These are phyloP conservation scores for Pichia sp. DNA, from an alignment of 1,139 yeast genomes.

Conservation along the genomic window DNA sequence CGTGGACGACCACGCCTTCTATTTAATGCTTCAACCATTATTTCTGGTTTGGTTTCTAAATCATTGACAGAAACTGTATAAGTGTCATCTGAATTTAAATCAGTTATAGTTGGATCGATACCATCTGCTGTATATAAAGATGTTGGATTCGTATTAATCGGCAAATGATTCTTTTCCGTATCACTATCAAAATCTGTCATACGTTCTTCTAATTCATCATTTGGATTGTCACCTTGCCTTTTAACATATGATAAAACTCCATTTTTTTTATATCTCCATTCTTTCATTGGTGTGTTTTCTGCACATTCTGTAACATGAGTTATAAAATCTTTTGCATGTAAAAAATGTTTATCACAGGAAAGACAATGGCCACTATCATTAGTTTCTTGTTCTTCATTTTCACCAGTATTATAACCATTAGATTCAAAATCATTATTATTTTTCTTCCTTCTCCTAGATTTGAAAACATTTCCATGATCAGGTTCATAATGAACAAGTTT, in stretches of 20 bases:
- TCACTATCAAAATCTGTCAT: constrained; percentile 11
- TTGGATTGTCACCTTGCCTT: constrained; percentile 10
- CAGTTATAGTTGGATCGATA: neutral
- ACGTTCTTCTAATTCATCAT: constrained; percentile 8
- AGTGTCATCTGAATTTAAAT: neutral
- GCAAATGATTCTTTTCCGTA: neutral
- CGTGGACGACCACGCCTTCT: constrained; percentile 18
- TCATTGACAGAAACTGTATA: constrained; percentile 10
- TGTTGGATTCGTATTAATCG: no score
- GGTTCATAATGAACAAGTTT: constrained; percentile 59
- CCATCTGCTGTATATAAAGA: neutral
- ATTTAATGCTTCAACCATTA: constrained; percentile 15
- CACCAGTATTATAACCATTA: constrained; percentile 9
- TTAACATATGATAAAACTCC: constrained; percentile 25
- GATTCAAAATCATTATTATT: constrained; percentile 17
- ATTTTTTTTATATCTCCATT: constrained; percentile 28
- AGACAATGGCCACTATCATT: constrained; percentile 27
- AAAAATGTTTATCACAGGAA: constrained; percentile 34
- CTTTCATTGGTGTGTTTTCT: constrained; percentile 27
- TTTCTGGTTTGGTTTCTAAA: constrained; percentile 11
- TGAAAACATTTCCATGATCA: constrained; percentile 25
- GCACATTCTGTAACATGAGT: constrained; percentile 68
- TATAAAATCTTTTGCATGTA: constrained; percentile 50
- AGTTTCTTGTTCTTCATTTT: constrained; percentile 14
- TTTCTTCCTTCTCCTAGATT: constrained; percentile 25